phyloP scores from a whole-genome alignment of 176 grass and related monocot genomes.

The Carex scoparia region DNA sequence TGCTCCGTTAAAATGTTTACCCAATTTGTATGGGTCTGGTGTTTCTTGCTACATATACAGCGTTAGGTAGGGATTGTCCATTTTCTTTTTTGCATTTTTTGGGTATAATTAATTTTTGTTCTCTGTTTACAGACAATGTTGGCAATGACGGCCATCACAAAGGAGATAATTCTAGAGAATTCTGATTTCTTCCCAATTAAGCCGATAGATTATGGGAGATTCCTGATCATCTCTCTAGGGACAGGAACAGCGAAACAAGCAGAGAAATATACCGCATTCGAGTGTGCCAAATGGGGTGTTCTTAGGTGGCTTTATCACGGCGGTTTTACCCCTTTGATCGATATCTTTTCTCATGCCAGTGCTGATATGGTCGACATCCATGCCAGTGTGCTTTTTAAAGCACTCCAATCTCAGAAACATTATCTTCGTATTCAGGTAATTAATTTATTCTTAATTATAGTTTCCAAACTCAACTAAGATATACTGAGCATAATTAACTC shows the following conservation, averaged over 20 bases:
- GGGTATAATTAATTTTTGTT: not conserved
- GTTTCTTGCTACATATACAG: no score
- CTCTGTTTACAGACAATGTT: conserved; percentile 36
- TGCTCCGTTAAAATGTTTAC: no score
- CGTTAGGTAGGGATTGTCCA: no score
- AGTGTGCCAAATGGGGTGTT: conserved; percentile 55
- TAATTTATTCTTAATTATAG: not conserved
- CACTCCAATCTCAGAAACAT: conserved; percentile 4
- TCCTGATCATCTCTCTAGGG: conserved; percentile 67
- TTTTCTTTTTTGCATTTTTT: not conserved
- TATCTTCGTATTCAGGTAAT: conserved; percentile 72
- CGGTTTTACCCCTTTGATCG: conserved; percentile 40
- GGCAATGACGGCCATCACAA: conserved; percentile 44
- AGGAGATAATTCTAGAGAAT: conserved; percentile 48
- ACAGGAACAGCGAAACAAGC: conserved; percentile 42
- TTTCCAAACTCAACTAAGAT: not conserved
- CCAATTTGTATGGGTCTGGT: no score
- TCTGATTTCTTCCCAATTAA: conserved; percentile 26
- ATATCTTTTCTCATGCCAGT: conserved; percentile 59
- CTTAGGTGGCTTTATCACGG: conserved; percentile 58
- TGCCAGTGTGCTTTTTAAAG: conserved; percentile 38
- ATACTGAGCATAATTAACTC: no score
- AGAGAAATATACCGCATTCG: conserved; percentile 35
- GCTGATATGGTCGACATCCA: conserved; percentile 80
- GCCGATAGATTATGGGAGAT: conserved; percentile 48